Conservation (phyloP, 495 filamentous ascomycete genomes). For the Chaetomium cochliodes region DNA sequence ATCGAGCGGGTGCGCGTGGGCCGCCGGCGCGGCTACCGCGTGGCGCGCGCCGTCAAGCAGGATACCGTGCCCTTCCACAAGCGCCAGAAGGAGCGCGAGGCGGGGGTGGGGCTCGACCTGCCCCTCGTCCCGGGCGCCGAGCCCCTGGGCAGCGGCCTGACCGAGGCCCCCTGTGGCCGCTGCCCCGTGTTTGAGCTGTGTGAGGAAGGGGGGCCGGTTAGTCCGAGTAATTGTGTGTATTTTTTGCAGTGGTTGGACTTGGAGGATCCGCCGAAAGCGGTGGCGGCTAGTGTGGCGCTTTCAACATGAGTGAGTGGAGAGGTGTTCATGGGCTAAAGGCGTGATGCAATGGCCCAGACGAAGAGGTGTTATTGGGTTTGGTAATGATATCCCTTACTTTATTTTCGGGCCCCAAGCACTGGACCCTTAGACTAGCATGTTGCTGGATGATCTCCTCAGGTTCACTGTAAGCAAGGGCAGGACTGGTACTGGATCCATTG, state of each 20-base stretch:
- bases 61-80: constrained; percentile 36
- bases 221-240: constrained; percentile 86
- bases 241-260: constrained; percentile 74
- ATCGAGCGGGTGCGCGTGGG: constrained; percentile 56
- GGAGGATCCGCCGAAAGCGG: constrained; percentile 23
- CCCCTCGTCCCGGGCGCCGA: constrained; percentile 36
- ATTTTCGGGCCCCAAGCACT: neutral
- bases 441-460: no score
- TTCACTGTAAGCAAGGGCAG: no score
- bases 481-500: no score
- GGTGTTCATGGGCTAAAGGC: no score
- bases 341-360: no score
- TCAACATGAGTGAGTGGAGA: neutral
- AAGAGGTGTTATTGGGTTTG: neutral
- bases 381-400: neutral
- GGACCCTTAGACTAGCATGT: no score
- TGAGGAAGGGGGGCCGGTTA: constrained; percentile 82
- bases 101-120: constrained; percentile 31
- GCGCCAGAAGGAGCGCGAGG: constrained; percentile 45
- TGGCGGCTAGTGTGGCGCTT: neutral
- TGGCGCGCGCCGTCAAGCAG: constrained; percentile 49
- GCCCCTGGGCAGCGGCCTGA: constrained; percentile 60
- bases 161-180: constrained; percentile 82
- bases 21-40: constrained; percentile 46
- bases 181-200: constrained; percentile 96